Base-by-base conservation (phyloP, 75 land plant genomes). In the Isoetes taiwanensis region DNA sequence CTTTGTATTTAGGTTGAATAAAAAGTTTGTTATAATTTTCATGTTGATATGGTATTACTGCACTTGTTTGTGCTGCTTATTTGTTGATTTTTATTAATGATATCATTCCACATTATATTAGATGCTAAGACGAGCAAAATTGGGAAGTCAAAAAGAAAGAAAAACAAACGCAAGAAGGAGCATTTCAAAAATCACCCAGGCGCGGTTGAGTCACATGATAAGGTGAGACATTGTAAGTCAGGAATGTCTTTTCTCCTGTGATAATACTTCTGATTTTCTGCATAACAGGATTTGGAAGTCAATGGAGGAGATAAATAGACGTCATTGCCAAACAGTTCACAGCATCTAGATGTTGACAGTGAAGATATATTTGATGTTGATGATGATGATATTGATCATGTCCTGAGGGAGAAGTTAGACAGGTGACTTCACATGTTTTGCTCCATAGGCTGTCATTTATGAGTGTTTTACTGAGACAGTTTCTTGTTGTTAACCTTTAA, bases 301-400 rank as follows among this genome's bases (percentile, higher is more conserved):
- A 2, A 25, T 8, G 5, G 6, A 26, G 26, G 59, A 57, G 14
- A 43, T 2, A 43, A 43, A 2, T 12, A 43, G 3, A 4, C 5
- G 11, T 25, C 48, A 43, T 12, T 4, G 48, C 30, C 14, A 54
- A 3, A 9, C 42, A 39, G 41, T 20, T 1, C 60, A 34, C 28
- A 31, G 39, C 27, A 28, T 33, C 30, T 53, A 27, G 65, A 35
- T 31, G 42, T 35, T 27, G 65, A 48, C 19, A 50, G 53, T 40
- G 54, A 35, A 26, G 52, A 35, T 63, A 57, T 35, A 48, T 35
- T n/a, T 8, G 67, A 68, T 21, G 32, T 39, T 35, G 71, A 68
- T 20, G 71, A 61, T 6, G 67, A 65, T 16, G 71, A 68, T 38
- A 65, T 68, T 29, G 71, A 68, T 37, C 71, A 64, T 32, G 57